Percentiles rank a stretch among this genome's conserved stretches.
Evolutionary conservation across 2,329 filamentous ascomycete species (phyloP).

Genomic region (Calonectria pteridis): DNA sequence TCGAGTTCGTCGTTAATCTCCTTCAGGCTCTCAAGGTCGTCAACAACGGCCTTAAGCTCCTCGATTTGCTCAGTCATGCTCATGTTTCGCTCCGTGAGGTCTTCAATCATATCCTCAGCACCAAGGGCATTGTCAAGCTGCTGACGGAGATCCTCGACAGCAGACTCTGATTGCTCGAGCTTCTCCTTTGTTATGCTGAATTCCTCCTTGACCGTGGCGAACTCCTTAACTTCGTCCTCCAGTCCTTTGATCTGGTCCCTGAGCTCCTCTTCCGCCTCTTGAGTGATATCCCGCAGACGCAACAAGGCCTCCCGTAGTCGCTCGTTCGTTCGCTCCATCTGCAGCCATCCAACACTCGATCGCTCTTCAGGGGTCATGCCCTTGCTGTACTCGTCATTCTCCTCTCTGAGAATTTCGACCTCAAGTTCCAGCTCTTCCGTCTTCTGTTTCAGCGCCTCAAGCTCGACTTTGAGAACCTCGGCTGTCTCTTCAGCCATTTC

Average conservation of each 20-base stretch:
- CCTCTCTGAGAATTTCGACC: slow-evolving; percentile 86
- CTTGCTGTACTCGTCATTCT: slow-evolving; percentile 85
- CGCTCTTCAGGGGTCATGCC: slow-evolving; percentile 92
- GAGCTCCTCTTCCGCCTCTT: slow-evolving; percentile 85
- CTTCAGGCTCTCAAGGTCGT: slow-evolving; percentile 89
- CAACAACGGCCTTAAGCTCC: slow-evolving; percentile 83
- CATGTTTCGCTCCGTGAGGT: slow-evolving; percentile 89
- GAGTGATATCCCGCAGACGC: slow-evolving; percentile 85
- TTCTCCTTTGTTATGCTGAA: slow-evolving; percentile 79
- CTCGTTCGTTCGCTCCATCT: slow-evolving; percentile 92
- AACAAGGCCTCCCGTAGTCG: slow-evolving; percentile 87
- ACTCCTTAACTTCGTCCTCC: slow-evolving; percentile 80
- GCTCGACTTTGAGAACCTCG: slow-evolving; percentile 83
- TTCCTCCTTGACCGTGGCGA: slow-evolving; percentile 75
- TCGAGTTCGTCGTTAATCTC: slow-evolving; percentile 97
- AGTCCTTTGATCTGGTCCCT: slow-evolving; percentile 79
- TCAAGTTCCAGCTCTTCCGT: slow-evolving; percentile 90
- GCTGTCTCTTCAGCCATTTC: slow-evolving; percentile 97
- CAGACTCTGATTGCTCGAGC: slow-evolving; percentile 77
- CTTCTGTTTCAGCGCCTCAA: slow-evolving; percentile 81
- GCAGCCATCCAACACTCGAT: slow-evolving; percentile 87
- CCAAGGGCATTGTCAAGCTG: slow-evolving; percentile 91
- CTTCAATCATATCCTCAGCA: slow-evolving; percentile 94
- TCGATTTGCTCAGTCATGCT: slow-evolving; percentile 85
- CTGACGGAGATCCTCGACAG: slow-evolving; percentile 87